A percentile compares a stretch with the other conserved stretches of the same genome.
These are phyloP conservation scores for Rhodosporidiobolus odoratus DNA, from an alignment of 768 basidiomycete species.

Conservation along the genomic window DNA sequence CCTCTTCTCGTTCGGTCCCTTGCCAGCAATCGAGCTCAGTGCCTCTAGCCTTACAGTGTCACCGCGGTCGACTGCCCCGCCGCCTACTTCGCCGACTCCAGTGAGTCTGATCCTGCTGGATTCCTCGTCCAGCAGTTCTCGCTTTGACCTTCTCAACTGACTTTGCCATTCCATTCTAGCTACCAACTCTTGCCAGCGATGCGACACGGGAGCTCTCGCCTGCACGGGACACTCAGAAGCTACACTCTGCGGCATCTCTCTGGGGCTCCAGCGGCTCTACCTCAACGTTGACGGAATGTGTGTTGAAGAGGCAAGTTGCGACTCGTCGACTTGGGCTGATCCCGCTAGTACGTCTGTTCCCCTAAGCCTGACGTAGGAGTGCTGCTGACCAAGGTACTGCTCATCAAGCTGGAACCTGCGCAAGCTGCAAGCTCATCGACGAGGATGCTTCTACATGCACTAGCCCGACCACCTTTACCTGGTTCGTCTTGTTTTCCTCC, in stretches of 20 bases:
- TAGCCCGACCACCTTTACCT: neutral
- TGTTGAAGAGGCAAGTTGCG: neutral
- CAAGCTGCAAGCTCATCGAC: neutral
- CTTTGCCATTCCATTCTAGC: neutral
- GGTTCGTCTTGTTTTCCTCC: neutral
- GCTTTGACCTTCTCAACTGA: neutral
- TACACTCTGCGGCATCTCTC: neutral
- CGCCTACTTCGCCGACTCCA: neutral
- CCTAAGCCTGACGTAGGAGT: no score
- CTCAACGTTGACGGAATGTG: neutral
- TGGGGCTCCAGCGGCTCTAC: neutral
- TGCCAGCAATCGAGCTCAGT: neutral
- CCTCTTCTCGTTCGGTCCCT: neutral
- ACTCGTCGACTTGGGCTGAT: neutral
- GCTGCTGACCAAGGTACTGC: neutral
- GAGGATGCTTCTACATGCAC: neutral
- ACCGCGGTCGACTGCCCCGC: neutral
- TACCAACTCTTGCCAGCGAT: neutral
- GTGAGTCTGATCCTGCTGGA: neutral
- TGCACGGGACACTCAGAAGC: neutral
- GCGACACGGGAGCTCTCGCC: neutral
- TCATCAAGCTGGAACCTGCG: neutral
- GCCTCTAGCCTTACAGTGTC: neutral
- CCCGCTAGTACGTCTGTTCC: neutral
- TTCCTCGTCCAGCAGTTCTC: no score